Evolutionary conservation across 768 basidiomycete species (phyloP), one percentile per base, ranked within the genome.

Genomic region (Phylloporus sp.): DNA sequence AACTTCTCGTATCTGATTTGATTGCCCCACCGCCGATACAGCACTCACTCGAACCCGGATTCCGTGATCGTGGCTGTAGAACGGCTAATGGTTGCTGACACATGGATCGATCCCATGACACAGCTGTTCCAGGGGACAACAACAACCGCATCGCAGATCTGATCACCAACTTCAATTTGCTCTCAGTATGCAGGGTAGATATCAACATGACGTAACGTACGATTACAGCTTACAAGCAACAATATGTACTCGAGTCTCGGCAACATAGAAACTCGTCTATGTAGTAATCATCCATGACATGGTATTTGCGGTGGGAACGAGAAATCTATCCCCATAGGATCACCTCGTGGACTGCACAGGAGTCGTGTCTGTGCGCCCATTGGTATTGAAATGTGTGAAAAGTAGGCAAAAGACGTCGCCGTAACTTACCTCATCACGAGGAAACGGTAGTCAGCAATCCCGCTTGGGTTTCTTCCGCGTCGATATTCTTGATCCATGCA

Each of bases 401-500:
- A 45, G 17, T 10, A 13, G 36, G 2, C 17, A 27, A 32, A 22
- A 29, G 20, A 21, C 38, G 14, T 18, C 31, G 31, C 38, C 23
- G 20, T 35, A 27, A 42, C 51, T 21, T 22, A 50, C 50, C 41
- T 18, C 33, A 31, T 9, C 37, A 54, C 21, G 43, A 63, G 20
- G 46, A 52, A 35, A 43, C 23, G 9, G 36, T 37, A 37, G 38
- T 22, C 2, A 37, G 22, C 21, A 41, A 43, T 24, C 46, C 45
- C 20, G 46, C 49, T 20, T 60, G 51, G 21, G 42, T 53, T 41
- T 53, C 60, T 23, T 70, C 69, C 27, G 76, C 68, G 44, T 82
- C 86, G 51, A 98, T 91, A 65, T 95, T 96, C 72, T 90, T 91
- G 64, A 99, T 86, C 95, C 95, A 99, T 37, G 96, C 96, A 6